Evolutionary conservation across 106 monocot genomes (phyloP), one percentile per base, ranked within the genome.

Genomic region (Platanthera zijinensis): DNA sequence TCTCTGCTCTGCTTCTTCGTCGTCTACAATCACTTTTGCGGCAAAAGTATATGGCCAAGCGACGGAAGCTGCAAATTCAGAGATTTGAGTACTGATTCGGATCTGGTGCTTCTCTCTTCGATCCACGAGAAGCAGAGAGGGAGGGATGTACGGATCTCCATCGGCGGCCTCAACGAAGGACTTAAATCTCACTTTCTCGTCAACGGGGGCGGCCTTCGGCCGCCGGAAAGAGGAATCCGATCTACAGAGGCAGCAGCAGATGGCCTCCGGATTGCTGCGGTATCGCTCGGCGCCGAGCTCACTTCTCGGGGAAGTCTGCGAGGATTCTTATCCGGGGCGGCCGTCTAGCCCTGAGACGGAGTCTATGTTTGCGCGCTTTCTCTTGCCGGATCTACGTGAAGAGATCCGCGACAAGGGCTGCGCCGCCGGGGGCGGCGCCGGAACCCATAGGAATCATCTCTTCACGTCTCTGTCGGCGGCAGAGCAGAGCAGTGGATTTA

Each of bases 211-310:
- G 15, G 15, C 72, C 10, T 86, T 75, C 76, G 78, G 80, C 45
- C 74, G 50, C 57, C 84, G 66, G 39, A 87, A 83, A 57, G 90
- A 84, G 39, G 93, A 86, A 15, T 53, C 72, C 71, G 85, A 78
- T 77, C 79, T 79, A 71, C 87, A 52, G 75, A 80, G 64, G 82
- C 85, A 83, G 50, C 77, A 84, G 47, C 87, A 88, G 78, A 80
- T 83, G 85, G 73, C 77, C 61, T 79, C 87, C 51, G 90, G 97
- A 22, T 49, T 99, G 64, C 89, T 99, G 30, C 83, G 97, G 48
- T 99, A 92, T 79, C 87, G 97, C 48, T 88, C 94, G 28, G 97
- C 97, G 15, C 94, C 97, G 68, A 90, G 89, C 79, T 74, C 86
- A 9, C 75, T 92, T 62, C 77, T 94, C 39, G 97, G 86, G 1